Evolutionary conservation across 1,284 basidiomycete genomes (phyloP).

Genomic region (Ganoderma leucocontextum): DNA sequence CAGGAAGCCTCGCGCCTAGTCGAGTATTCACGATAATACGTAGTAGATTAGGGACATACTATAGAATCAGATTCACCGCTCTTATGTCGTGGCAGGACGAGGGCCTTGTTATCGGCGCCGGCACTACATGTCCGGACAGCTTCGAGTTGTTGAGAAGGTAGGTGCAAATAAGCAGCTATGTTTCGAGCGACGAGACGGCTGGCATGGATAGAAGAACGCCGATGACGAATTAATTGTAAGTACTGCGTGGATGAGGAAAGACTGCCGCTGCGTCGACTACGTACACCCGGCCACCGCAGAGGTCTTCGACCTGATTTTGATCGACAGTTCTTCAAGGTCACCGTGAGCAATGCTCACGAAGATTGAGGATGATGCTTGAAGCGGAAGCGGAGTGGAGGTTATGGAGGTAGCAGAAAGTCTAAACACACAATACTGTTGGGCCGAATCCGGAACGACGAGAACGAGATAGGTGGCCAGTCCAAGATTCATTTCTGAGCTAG

Average conservation of each 20-base stretch:
- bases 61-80: neutral
- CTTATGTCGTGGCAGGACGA: neutral
- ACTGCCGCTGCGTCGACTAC: no score
- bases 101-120: no score
- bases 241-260: no score
- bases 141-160: no score
- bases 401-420: neutral
- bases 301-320: neutral
- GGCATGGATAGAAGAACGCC: no score
- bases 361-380: neutral
- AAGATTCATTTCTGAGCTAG: neutral
- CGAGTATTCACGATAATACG: neutral
- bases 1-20: neutral
- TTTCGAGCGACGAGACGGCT: no score
- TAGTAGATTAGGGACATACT: neutral
- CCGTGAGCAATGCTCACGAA: neutral
- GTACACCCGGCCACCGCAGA: no score
- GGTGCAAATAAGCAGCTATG: no score
- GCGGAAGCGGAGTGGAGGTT: neutral
- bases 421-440: neutral
- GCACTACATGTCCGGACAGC: no score
- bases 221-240: no score
- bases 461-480: neutral
- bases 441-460: neutral
- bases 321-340: neutral